Conservation (phyloP, 768 basidiomycete genomes). For the Suillus lakei region DNA sequence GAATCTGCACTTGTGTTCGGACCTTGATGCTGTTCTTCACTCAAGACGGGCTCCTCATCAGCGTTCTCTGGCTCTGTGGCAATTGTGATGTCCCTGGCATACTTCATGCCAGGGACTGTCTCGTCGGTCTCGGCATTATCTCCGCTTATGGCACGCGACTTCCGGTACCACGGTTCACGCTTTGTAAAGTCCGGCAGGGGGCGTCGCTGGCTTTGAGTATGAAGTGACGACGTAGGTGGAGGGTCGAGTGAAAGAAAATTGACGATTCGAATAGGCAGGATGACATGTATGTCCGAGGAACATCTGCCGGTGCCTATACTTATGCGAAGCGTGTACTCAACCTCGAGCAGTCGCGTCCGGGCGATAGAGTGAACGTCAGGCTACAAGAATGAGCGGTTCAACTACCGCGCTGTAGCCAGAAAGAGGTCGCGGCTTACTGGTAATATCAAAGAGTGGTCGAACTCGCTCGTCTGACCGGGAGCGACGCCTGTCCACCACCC, state of each 20-base stretch:
- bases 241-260: constrained; percentile 89
- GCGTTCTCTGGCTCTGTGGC: constrained; percentile 24
- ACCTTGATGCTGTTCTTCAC: constrained; percentile 6
- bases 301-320: constrained; percentile 62
- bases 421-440: constrained; percentile 47
- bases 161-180: constrained; percentile 36
- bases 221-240: constrained; percentile 51
- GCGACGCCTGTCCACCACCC: constrained; percentile 91
- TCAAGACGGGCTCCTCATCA: constrained; percentile 12
- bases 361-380: constrained; percentile 70
- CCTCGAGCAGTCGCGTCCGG: constrained; percentile 74
- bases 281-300: constrained; percentile 67
- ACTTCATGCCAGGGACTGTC: constrained; percentile 40
- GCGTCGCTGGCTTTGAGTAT: constrained; percentile 23
- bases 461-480: constrained; percentile 61
- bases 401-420: constrained; percentile 10
- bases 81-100: constrained; percentile 32
- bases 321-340: constrained; percentile 73
- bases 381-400: constrained; percentile 40
- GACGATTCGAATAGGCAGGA: constrained; percentile 76
- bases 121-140: constrained; percentile 17
- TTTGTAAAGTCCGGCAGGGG: constrained; percentile 23
- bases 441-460: constrained; percentile 70
- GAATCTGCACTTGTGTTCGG: constrained; percentile 21
- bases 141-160: constrained; percentile 23